phyloP scores from a whole-genome alignment of 2,329 filamentous ascomycete genomes.

The Chaetomium sp. region DNA sequence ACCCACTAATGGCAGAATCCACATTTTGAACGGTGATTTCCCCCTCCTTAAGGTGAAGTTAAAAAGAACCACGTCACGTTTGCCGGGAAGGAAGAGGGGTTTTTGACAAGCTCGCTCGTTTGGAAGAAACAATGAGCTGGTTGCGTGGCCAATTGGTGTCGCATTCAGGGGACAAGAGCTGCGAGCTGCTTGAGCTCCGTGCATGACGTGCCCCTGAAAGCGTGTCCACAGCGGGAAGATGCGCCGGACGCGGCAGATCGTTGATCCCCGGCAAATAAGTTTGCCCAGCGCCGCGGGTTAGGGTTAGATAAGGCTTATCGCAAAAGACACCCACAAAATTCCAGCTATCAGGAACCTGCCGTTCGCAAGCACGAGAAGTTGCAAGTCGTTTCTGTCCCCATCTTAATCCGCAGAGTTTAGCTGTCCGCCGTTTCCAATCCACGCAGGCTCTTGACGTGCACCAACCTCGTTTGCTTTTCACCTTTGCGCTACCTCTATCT shows the following conservation, averaged over 20 bases:
- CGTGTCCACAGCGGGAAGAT: conserved; percentile 12
- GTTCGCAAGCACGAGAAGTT: too few species aligned
- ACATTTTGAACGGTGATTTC: conserved; percentile 56
- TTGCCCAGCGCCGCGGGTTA: not conserved
- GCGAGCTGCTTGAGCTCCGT: not conserved
- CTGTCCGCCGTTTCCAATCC: too few species aligned
- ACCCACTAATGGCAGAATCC: conserved; percentile 88
- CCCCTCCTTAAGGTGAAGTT: conserved; percentile 10
- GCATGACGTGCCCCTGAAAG: conserved; percentile 9
- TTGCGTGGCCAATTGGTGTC: conserved; percentile 12
- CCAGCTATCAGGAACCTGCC: too few species aligned
- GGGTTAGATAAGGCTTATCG: too few species aligned
- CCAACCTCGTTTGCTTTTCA: too few species aligned
- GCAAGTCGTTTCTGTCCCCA: too few species aligned
- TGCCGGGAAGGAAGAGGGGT: not conserved
- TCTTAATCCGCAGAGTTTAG: too few species aligned
- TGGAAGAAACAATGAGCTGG: not conserved
- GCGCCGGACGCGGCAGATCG: conserved; percentile 11
- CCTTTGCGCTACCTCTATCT: too few species aligned
- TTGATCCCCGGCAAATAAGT: conserved; percentile 5
- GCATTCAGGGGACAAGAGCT: conserved; percentile 6
- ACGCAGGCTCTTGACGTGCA: too few species aligned
- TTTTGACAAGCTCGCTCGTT: not conserved
- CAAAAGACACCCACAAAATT: too few species aligned
- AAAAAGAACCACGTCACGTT: not conserved